phyloP scores from a whole-genome alignment of 2,329 filamentous ascomycete genomes.

The Beauveria asiatica region DNA sequence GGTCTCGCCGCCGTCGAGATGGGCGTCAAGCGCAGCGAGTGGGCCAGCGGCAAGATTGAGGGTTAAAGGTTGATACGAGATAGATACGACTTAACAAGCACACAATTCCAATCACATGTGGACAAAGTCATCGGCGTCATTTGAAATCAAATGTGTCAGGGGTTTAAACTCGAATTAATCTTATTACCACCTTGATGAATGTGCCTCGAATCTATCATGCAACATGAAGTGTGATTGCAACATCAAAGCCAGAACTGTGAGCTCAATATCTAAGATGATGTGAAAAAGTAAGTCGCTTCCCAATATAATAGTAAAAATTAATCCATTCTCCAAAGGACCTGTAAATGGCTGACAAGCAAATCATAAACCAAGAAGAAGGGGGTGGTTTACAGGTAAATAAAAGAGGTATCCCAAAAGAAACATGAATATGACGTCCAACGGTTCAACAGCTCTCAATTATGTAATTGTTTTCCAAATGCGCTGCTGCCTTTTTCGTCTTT shows the following conservation, averaged over 20 bases:
- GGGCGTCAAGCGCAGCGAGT: constrained; percentile 76
- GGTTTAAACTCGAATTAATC: not conserved
- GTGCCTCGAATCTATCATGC: constrained; percentile 9
- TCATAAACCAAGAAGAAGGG: constrained; percentile 6
- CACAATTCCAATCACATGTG: too few relatives aligned
- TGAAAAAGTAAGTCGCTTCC: constrained; percentile 7
- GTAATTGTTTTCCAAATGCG: not conserved
- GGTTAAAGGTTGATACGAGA: constrained; percentile 18
- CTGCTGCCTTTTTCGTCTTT: not conserved
- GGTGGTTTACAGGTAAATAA: constrained; percentile 1
- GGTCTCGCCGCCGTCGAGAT: constrained; percentile 90
- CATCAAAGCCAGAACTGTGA: not conserved
- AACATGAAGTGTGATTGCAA: constrained; percentile 6
- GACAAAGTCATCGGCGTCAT: too few relatives aligned
- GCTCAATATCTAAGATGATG: not conserved
- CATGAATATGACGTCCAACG: not conserved
- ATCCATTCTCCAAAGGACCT: constrained; percentile 5
- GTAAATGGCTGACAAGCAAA: not conserved
- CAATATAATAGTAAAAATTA: constrained; percentile 6
- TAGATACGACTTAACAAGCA: too few relatives aligned
- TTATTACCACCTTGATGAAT: constrained; percentile 3
- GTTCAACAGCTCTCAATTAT: not conserved
- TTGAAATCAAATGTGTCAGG: too few relatives aligned
- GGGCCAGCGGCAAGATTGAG: constrained; percentile 62
- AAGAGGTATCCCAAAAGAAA: constrained; percentile 8